Conservation (phyloP, 2,329 filamentous ascomycete species). For the Stylonectria norvegica region DNA sequence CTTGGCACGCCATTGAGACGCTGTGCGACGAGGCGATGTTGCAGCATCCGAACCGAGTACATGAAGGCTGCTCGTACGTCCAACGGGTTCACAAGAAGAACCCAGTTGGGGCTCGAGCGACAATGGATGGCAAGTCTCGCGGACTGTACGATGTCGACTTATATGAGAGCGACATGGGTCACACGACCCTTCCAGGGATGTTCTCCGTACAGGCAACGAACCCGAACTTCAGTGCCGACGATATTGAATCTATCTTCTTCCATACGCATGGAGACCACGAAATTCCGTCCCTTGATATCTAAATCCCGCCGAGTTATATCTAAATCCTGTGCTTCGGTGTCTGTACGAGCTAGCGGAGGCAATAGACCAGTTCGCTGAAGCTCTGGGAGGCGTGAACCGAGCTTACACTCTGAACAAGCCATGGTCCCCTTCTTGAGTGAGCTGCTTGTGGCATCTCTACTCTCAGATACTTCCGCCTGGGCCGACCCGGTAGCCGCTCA, state of each 20-base stretch:
- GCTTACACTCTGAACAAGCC: too few species aligned
- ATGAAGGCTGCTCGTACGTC: constrained; percentile 11
- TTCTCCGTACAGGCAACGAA: constrained; percentile 4
- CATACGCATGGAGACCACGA: constrained; percentile 13
- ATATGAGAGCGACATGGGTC: constrained; percentile 2
- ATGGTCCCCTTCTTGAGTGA: too few species aligned
- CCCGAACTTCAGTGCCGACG: constrained; percentile 8
- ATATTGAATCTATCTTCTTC: constrained; percentile 13
- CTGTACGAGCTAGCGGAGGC: too few species aligned
- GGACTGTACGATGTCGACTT: constrained; percentile 9
- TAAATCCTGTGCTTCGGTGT: constrained; percentile 2
- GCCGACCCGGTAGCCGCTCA: too few species aligned
- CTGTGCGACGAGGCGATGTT: constrained; percentile 16
- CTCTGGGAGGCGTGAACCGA: too few species aligned
- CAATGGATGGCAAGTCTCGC: constrained; percentile 5
- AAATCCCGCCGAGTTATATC: neutral
- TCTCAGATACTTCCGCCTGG: too few species aligned
- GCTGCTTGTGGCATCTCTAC: too few species aligned
- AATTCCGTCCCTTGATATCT: constrained; percentile 10
- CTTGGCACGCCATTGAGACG: constrained; percentile 13
- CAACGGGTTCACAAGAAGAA: constrained; percentile 8
- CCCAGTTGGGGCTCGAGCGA: constrained; percentile 1
- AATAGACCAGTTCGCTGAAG: too few species aligned
- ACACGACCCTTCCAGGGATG: constrained; percentile 3
- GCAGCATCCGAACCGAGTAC: constrained; percentile 6